phyloP scores from a whole-genome alignment of 495 filamentous ascomycete species.

The Penicillium turbatum region DNA sequence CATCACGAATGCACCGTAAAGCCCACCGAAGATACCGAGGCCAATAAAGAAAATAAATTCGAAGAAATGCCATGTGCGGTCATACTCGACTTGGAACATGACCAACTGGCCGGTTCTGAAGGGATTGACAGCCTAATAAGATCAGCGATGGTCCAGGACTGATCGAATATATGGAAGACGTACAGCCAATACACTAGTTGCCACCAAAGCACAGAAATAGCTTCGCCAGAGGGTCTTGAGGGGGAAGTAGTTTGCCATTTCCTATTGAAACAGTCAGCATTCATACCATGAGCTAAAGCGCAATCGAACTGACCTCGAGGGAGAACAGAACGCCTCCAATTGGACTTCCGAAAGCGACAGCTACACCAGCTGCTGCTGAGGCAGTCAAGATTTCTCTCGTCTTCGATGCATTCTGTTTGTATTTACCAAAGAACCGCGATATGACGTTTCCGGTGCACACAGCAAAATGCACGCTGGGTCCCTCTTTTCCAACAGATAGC shows the following conservation, averaged over 20 bases:
- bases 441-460: slow-evolving; percentile 98
- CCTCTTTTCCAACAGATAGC: slow-evolving; percentile 94
- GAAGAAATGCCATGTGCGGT: slow-evolving; percentile 97
- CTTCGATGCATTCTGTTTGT: slow-evolving; percentile 88
- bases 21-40: slow-evolving; percentile 86
- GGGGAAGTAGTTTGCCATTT: slow-evolving; percentile 98
- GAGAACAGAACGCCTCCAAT: slow-evolving; percentile 97
- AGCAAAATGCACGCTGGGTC: slow-evolving; percentile 95
- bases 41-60: slow-evolving; percentile 90
- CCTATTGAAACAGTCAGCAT: slow-evolving; percentile 40
- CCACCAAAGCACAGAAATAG: slow-evolving; percentile 96
- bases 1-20: slow-evolving; percentile 96
- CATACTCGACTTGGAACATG: slow-evolving; percentile 98
- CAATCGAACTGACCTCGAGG: slow-evolving; percentile 56
- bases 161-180: slow-evolving; percentile 12
- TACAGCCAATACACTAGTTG: slow-evolving; percentile 85
- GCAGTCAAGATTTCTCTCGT: slow-evolving; percentile 93
- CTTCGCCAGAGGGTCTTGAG: slow-evolving; percentile 97
- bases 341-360: slow-evolving; percentile 93
- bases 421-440: slow-evolving; percentile 87
- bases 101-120: slow-evolving; percentile 97
- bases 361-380: slow-evolving; percentile 91
- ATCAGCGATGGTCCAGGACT: slow-evolving; percentile 1
- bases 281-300: neutral
- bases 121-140: slow-evolving; percentile 76